Evolutionary conservation across 2,329 filamentous ascomycete genomes (phyloP), one percentile per base, ranked within the genome.

Genomic region (Cladosporium sp.): DNA sequence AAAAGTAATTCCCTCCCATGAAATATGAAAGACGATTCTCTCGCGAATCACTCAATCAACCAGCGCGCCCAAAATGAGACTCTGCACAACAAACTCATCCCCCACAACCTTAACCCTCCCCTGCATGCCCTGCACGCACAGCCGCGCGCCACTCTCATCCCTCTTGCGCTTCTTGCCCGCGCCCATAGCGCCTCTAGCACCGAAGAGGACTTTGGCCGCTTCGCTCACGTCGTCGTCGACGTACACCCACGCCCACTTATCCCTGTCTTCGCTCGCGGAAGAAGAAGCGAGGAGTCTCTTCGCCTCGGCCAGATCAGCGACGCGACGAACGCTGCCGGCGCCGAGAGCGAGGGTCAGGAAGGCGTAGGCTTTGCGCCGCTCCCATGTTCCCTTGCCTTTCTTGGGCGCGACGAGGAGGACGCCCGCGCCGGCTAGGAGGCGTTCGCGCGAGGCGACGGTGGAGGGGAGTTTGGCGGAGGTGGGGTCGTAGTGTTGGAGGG

Each of bases 1-100:
- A 27, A 27, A 27, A 9, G 22, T 4, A 27, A 27, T 9, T 4
- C 22, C 22, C 9, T 5, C 4, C 4, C 22, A 27, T 9, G 22
- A 4, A 4, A 5, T 27, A 27, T 36, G 2, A 24, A 17, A n/a
- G 15, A 3, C 13, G 12, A 36, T 7, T n/a, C 32, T 4, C n/a
- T n/a, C 13, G 5, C 12, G 13, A 3, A 34, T 48, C 22, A n/a
- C n/a, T n/a, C n/a, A 65, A 17, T 88, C 85, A 47, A 90, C 80
- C 58, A 96, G 70, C 54, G 83, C 81, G 1, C 91, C 92, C 44
- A 96, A 68, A 56, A 99, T 96, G 53, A 97, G 73, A 67, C 90
- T 96, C 74, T 99, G 92, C 50, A 95, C 84, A 18, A 97, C 83
- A 64, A 92, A 83, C 69, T 97, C 92, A 66, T 95, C 86, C 50